Evolutionary conservation across 202 grass and related monocot species (phyloP), one percentile per base, ranked within the genome.

Genomic region (Bolboschoenoplectus hybrid): DNA sequence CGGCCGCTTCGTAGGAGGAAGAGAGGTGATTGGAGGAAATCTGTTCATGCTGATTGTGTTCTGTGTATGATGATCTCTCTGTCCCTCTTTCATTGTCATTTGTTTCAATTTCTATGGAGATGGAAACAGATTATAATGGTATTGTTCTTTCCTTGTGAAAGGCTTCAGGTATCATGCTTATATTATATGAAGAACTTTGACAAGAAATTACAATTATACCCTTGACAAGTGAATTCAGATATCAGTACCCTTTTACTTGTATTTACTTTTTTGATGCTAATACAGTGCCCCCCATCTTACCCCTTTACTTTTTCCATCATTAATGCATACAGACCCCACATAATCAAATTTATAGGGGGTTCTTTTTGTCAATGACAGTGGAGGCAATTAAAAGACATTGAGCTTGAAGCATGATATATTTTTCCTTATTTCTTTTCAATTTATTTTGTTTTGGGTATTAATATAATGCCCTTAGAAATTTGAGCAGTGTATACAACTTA

Each of bases 11-110:
- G 60, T 87, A 76, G 86, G 73, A 98, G 6, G 17, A 2, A 1
- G 86, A 44, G 43, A 98, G 65, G 82, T 41, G 20, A 84, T 61
- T 36, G 86, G 83, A 8, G 97, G 91, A 83, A 96, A 96, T 56
- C 19, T 79, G 10, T 50, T 72, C 82, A 71, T 84, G 64, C 14
- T 70, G 17, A 36, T 80, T 80, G 13, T 60, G 75, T 38, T 56
- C 1, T 53, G 58, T 36, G 16, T 17, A 32, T 26, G 26, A 26
- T 26, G 26, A 26, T 36, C 11, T n/a, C 6, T 69, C 47, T 57
- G 47, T 71, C 20, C 16, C 63, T 71, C 46, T 68, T 36, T 82
- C 80, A 64, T 63, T 63, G 44, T 46, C 56, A 34, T 5, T 45
- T 52, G 70, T 75, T 43, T 61, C 43, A 49, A 26, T 20, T 81